Conservation (phyloP, 192 early-diverging fungal species). For the Coemansia sp. region DNA sequence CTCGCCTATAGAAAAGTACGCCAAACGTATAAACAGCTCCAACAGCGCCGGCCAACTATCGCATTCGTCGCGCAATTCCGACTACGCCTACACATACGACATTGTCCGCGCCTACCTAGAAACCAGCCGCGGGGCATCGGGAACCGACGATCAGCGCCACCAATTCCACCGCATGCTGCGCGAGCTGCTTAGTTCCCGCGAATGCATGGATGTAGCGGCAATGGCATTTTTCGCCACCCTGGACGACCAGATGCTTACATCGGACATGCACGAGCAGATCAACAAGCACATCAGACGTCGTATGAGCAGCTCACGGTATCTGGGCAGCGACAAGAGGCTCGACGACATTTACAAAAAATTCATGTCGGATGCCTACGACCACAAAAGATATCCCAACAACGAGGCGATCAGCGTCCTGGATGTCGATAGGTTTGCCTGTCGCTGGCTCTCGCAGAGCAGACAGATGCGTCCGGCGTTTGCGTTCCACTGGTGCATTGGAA, state of each 20-base stretch:
- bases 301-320: conserved; percentile 8
- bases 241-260: background rate
- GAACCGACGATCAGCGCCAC: background rate
- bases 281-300: conserved; percentile 2
- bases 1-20: conserved; percentile 3
- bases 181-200: background rate
- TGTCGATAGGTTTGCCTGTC: conserved; percentile 18
- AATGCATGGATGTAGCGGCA: conserved; percentile 2
- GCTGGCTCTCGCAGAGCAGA: conserved; percentile 10
- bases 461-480: conserved; percentile 4
- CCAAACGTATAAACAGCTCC: conserved; percentile 5
- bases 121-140: background rate
- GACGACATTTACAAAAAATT: conserved; percentile 25
- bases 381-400: background rate
- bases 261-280: conserved; percentile 6
- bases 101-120: conserved; percentile 8
- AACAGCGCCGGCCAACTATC: conserved; percentile 1
- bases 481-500: conserved; percentile 21
- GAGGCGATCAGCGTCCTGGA: conserved; percentile 21
- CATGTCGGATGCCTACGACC: conserved; percentile 7
- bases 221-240: conserved; percentile 8
- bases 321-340: conserved; percentile 9
- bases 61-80: background rate
- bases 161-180: background rate
- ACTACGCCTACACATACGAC: background rate